These are phyloP conservation scores for Hyaloscypha bicolor DNA, from an alignment of 495 filamentous ascomycete genomes.

Conservation along the genomic window DNA sequence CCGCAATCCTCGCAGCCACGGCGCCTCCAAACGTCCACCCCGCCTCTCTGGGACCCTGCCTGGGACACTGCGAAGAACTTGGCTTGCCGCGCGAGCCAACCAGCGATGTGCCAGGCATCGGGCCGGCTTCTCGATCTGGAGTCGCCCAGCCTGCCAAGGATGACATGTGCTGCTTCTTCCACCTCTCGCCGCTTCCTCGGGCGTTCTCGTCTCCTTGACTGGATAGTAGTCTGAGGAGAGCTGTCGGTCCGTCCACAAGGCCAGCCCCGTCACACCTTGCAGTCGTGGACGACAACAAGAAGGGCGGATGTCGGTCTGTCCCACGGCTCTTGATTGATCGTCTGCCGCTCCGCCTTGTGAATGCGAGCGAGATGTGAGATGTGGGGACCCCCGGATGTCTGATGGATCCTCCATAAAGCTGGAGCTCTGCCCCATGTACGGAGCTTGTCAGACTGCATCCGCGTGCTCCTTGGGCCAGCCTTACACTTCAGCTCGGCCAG, in stretches of 20 bases:
- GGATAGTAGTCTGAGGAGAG: neutral
- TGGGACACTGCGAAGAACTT: neutral
- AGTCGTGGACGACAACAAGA: neutral
- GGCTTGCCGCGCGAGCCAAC: neutral
- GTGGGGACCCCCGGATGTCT: neutral
- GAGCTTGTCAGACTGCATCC: neutral
- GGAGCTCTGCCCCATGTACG: neutral
- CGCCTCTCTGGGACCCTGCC: neutral
- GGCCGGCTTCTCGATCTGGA: neutral
- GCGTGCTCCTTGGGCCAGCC: neutral
- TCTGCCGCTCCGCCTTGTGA: neutral
- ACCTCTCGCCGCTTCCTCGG: neutral
- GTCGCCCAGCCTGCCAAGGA: neutral
- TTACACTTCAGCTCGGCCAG: neutral
- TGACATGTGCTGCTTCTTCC: neutral
- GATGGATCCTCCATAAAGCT: neutral
- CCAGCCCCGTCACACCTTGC: too few relatives aligned
- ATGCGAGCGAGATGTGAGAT: neutral
- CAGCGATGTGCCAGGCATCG: neutral
- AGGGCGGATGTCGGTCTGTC: neutral
- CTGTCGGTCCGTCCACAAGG: too few relatives aligned
- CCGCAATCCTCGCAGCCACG: neutral
- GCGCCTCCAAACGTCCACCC: neutral
- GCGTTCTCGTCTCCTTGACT: neutral
- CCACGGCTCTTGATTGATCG: neutral